Percentiles rank a stretch among this genome's conserved stretches.
Conservation (phyloP, 2,329 filamentous ascomycete species). For the Chalara sp. region DNA sequence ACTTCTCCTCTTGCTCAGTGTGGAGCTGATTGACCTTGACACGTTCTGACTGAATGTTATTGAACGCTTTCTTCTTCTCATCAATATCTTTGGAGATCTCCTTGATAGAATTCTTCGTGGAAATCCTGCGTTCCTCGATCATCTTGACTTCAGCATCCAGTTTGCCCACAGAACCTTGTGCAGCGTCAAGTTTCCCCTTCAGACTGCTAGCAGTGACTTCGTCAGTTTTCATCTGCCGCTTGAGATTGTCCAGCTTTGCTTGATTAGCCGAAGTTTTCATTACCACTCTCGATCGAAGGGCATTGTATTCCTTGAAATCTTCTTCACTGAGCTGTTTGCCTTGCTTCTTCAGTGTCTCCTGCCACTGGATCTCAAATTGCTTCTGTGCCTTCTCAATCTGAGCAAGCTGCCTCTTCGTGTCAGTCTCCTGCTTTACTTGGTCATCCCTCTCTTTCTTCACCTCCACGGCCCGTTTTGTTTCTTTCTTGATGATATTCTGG, state of each 20-base stretch:
- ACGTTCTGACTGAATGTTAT: slow-evolving; percentile 76
- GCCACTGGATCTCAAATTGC: slow-evolving; percentile 83
- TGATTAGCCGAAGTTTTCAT: slow-evolving; percentile 76
- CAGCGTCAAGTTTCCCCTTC: slow-evolving; percentile 78
- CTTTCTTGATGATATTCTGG: slow-evolving; percentile 60
- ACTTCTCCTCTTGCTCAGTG: slow-evolving; percentile 87
- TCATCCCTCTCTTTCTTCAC: slow-evolving; percentile 71
- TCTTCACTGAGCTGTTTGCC: slow-evolving; percentile 79
- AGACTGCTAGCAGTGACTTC: slow-evolving; percentile 85
- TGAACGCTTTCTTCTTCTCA: slow-evolving; percentile 83
- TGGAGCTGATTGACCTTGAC: slow-evolving; percentile 73
- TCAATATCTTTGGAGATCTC: slow-evolving; percentile 73
- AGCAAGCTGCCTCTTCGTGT: slow-evolving; percentile 72
- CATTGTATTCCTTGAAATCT: slow-evolving; percentile 86
- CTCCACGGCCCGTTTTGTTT: slow-evolving; percentile 60
- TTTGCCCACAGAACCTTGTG: slow-evolving; percentile 66
- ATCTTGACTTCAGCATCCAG: slow-evolving; percentile 64
- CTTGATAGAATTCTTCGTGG: slow-evolving; percentile 56
- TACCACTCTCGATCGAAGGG: slow-evolving; percentile 76
- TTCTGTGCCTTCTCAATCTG: slow-evolving; percentile 85
- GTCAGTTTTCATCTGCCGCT: slow-evolving; percentile 83
- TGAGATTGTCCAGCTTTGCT: slow-evolving; percentile 76
- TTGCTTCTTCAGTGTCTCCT: slow-evolving; percentile 76
- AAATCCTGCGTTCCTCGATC: slow-evolving; percentile 61
- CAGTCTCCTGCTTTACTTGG: slow-evolving; percentile 61